Percentiles rank a stretch among this genome's conserved stretches.
These are phyloP conservation scores for Solanum stenotomum DNA, from an alignment of 257 asterid genomes.

Conservation along the genomic window DNA sequence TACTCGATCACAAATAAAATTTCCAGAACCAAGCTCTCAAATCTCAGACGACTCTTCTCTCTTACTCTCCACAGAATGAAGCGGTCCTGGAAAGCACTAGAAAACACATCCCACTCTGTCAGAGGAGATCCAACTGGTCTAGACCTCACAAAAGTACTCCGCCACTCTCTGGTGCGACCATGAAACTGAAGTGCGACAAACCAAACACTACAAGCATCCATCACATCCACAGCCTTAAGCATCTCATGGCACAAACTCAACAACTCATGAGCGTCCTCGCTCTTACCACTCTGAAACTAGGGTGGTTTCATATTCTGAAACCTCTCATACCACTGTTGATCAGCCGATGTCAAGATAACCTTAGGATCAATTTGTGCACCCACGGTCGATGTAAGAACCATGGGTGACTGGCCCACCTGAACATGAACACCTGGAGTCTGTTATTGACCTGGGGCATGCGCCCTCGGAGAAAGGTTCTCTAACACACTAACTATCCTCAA, in stretches of 20 bases:
- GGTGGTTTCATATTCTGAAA: neutral
- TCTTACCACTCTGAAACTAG: too few relatives aligned
- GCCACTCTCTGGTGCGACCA: too few relatives aligned
- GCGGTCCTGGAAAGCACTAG: too few relatives aligned
- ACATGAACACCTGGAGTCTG: neutral
- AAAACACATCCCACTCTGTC: too few relatives aligned
- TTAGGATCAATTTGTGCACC: neutral
- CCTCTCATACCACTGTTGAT: neutral
- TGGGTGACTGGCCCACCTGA: neutral
- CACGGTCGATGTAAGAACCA: neutral
- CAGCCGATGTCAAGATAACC: neutral
- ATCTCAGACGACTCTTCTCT: too few relatives aligned
- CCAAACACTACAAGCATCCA: too few relatives aligned
- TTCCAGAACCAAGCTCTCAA: neutral
- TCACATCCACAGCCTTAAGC: too few relatives aligned
- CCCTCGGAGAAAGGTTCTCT: neutral
- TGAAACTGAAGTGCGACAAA: too few relatives aligned
- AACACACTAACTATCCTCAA: neutral
- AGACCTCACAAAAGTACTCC: too few relatives aligned
- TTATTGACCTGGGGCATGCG: neutral
- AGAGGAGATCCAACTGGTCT: too few relatives aligned
- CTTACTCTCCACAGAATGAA: neutral
- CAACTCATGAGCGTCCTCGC: too few relatives aligned
- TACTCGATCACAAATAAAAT: neutral
- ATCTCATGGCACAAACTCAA: too few relatives aligned